These are phyloP conservation scores for Lipomyces orientalis DNA, from an alignment of 805 yeast species.

Conservation along the genomic window DNA sequence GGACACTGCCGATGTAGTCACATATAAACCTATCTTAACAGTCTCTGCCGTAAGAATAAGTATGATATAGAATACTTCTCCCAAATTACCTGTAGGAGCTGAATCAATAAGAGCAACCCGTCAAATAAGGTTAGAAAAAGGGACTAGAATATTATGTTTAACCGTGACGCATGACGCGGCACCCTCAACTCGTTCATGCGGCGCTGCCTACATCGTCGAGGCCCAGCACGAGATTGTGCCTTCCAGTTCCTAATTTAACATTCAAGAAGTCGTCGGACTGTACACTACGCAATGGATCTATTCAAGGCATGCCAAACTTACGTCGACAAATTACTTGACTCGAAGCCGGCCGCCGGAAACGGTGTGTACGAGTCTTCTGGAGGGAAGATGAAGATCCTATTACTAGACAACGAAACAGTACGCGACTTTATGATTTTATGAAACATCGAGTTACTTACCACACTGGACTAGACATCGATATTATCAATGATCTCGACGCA, in stretches of 20 bases:
- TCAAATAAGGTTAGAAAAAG: too few species aligned
- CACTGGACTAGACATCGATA: slow-evolving; percentile 58
- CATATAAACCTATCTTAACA: too few species aligned
- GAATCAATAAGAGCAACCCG: not conserved
- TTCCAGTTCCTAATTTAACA: not conserved
- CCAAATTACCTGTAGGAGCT: not conserved
- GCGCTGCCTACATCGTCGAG: not conserved
- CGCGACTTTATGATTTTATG: slow-evolving; percentile 15
- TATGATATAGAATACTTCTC: not conserved
- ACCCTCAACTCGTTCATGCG: not conserved
- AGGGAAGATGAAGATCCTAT: slow-evolving; percentile 65
- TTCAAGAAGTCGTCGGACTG: not conserved
- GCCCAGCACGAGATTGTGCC: not conserved
- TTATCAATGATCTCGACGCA: slow-evolving; percentile 91
- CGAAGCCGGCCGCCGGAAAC: slow-evolving; percentile 27
- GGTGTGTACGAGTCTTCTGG: slow-evolving; percentile 41
- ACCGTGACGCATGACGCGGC: too few species aligned
- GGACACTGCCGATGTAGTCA: too few species aligned
- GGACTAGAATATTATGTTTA: too few species aligned
- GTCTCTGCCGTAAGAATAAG: not conserved
- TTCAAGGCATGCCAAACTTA: slow-evolving; percentile 48
- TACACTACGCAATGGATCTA: slow-evolving; percentile 46
- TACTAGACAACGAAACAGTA: slow-evolving; percentile 75
- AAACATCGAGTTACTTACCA: not conserved
- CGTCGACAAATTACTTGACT: slow-evolving; percentile 47